These are phyloP conservation scores for Arabidopsis lyrata DNA, from an alignment of 441 rosid genomes.

Conservation along the genomic window DNA sequence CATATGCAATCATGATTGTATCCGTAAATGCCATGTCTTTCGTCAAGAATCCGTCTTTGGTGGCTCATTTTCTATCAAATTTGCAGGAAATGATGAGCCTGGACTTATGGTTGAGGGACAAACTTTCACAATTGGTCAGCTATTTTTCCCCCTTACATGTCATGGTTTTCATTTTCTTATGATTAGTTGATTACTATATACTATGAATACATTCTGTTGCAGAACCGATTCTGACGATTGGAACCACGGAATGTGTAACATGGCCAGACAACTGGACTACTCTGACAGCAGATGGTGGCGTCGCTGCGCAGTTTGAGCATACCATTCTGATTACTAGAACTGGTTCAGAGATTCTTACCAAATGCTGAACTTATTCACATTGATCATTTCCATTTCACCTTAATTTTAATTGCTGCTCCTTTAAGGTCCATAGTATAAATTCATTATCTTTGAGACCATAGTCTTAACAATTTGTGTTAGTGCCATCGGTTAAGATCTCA, in stretches of 20 bases:
- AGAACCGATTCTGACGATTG: conserved; percentile 89
- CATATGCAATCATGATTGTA: neutral
- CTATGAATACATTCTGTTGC: conserved; percentile 36
- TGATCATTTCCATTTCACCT: conserved; percentile 3
- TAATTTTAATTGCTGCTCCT: neutral
- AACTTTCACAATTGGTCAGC: conserved; percentile 92
- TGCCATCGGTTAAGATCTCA: neutral
- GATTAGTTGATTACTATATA: neutral
- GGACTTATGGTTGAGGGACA: conserved; percentile 90
- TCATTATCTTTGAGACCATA: neutral
- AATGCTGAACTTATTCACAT: conserved; percentile 47
- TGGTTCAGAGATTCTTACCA: conserved; percentile 84
- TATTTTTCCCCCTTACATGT: neutral
- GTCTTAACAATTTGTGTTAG: no score
- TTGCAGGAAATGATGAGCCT: conserved; percentile 74
- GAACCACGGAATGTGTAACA: conserved; percentile 71
- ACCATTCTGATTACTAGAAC: conserved; percentile 81
- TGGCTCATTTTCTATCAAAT: conserved; percentile 30
- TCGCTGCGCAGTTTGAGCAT: conserved; percentile 91
- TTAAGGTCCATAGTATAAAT: neutral
- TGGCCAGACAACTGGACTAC: conserved; percentile 99
- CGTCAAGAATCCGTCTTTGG: neutral
- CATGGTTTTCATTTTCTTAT: conserved; percentile 9
- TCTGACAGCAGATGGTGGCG: conserved; percentile 74
- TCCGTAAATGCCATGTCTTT: neutral